Evolutionary conservation across 2,329 filamentous ascomycete species (phyloP).

Genomic region (Aphanocladium album): DNA sequence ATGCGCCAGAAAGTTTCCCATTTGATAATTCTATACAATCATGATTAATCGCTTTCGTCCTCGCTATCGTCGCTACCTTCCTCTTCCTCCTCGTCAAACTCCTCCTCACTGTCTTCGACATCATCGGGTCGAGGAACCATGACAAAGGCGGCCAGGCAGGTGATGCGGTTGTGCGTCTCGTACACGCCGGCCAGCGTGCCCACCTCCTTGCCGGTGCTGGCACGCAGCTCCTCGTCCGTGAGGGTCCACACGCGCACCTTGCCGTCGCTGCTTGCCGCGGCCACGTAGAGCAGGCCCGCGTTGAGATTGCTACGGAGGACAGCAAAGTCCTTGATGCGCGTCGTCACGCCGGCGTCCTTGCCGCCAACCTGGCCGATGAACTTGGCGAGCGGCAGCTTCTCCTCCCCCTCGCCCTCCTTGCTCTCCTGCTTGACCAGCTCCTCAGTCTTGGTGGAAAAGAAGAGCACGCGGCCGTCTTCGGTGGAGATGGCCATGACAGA

Average conservation of each 20-base stretch:
- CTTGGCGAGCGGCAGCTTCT: conserved; percentile 52
- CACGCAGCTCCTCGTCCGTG: conserved; percentile 34
- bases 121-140: conserved; percentile 68
- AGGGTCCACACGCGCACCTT: conserved; percentile 74
- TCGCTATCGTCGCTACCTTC: conserved; percentile 29
- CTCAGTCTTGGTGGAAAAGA: conserved; percentile 65
- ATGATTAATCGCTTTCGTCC: conserved; percentile 23
- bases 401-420: conserved; percentile 36
- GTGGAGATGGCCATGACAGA: conserved; percentile 72
- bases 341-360: conserved; percentile 57
- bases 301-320: conserved; percentile 45
- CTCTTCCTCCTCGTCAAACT: conserved; percentile 35
- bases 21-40: neutral
- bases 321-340: conserved; percentile 85
- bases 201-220: conserved; percentile 32
- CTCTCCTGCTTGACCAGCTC: conserved; percentile 36
- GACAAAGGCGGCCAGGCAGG: conserved; percentile 78
- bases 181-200: conserved; percentile 71
- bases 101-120: conserved; percentile 54
- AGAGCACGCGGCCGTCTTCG: conserved; percentile 81
- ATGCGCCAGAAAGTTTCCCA: too few species aligned
- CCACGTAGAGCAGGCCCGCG: conserved; percentile 47
- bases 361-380: conserved; percentile 77
- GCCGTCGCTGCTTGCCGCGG: conserved; percentile 81
- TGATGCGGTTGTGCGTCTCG: conserved; percentile 83